A percentile compares a stretch with the other conserved stretches of the same genome.
These are phyloP conservation scores for Protomyces gravidus DNA, from an alignment of 1,139 yeast genomes.

Conservation along the genomic window DNA sequence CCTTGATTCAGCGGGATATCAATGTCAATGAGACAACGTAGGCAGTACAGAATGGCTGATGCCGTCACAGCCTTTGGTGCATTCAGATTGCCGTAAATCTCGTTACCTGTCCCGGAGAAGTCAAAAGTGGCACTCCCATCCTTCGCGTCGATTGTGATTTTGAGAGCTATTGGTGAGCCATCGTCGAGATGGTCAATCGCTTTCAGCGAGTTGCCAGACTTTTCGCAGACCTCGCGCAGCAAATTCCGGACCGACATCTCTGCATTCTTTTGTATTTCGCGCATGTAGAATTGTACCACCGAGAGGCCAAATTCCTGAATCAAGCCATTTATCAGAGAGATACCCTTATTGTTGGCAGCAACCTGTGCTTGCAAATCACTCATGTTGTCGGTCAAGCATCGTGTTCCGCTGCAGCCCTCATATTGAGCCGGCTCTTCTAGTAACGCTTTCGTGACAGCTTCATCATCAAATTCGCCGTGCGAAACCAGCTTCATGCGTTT, in stretches of 20 bases:
- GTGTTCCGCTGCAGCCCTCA: constrained; percentile 60
- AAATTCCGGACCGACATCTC: constrained; percentile 52
- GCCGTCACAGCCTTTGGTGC: constrained; percentile 66
- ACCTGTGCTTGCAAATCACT: constrained; percentile 63
- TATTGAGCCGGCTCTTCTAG: constrained; percentile 51
- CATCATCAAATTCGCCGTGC: constrained; percentile 55
- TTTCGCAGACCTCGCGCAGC: constrained; percentile 43
- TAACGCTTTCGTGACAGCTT: constrained; percentile 48
- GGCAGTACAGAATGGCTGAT: constrained; percentile 64
- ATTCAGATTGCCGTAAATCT: constrained; percentile 55
- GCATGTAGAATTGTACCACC: constrained; percentile 57
- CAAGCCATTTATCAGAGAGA: constrained; percentile 48
- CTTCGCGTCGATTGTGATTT: constrained; percentile 46
- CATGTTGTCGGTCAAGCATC: constrained; percentile 57
- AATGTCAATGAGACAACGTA: constrained; percentile 67
- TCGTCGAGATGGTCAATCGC: constrained; percentile 60
- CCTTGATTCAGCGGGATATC: constrained; percentile 85
- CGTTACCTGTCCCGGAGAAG: constrained; percentile 58
- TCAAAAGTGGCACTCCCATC: constrained; percentile 55
- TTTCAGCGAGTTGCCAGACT: constrained; percentile 42
- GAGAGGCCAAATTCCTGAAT: constrained; percentile 51
- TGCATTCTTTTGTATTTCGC: constrained; percentile 58
- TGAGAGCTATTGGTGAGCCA: constrained; percentile 52
- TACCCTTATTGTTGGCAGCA: constrained; percentile 65
- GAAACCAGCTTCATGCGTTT: constrained; percentile 54